Evolutionary conservation across 371 early-diverging fungal species (phyloP).

Genomic region (Mucor velutinosus): DNA sequence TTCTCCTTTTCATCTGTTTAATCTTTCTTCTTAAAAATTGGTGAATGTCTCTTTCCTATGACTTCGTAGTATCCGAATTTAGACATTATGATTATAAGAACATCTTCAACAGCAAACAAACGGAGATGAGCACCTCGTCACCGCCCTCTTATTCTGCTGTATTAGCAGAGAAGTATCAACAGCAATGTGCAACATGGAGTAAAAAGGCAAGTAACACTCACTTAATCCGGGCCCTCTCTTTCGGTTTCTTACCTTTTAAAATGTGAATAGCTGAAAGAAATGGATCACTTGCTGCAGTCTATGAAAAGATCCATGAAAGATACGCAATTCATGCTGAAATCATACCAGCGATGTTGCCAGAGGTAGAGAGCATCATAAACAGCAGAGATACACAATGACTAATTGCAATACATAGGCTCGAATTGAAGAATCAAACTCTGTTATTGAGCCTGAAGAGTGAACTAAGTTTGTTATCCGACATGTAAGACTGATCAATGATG

Average conservation of each 20-base stretch:
- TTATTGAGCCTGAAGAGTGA: slow-evolving; percentile 1
- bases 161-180: slow-evolving; percentile 20
- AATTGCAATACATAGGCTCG: slow-evolving; percentile 7
- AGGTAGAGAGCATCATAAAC: slow-evolving; percentile 6
- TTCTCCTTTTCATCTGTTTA: not conserved
- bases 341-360: slow-evolving; percentile 5
- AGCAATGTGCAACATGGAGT: slow-evolving; percentile 3
- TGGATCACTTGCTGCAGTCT: not conserved
- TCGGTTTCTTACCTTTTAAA: not conserved
- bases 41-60: slow-evolving; percentile 8
- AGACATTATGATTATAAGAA: slow-evolving; percentile 1
- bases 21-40: not conserved
- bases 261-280: slow-evolving; percentile 4
- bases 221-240: not conserved
- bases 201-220: slow-evolving; percentile 1
- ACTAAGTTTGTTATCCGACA: not conserved
- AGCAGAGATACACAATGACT: not conserved
- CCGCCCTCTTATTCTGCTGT: slow-evolving; percentile 28
- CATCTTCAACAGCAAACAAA: not conserved
- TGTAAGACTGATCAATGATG: not conserved
- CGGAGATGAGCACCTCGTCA: not conserved
- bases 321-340: not conserved
- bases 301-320: slow-evolving; percentile 7
- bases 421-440: slow-evolving; percentile 14
- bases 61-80: slow-evolving; percentile 1